A percentile compares a stretch with the other conserved stretches of the same genome.
phyloP scores from a whole-genome alignment of 2,329 filamentous ascomycete genomes.

The Septoria linicola region DNA sequence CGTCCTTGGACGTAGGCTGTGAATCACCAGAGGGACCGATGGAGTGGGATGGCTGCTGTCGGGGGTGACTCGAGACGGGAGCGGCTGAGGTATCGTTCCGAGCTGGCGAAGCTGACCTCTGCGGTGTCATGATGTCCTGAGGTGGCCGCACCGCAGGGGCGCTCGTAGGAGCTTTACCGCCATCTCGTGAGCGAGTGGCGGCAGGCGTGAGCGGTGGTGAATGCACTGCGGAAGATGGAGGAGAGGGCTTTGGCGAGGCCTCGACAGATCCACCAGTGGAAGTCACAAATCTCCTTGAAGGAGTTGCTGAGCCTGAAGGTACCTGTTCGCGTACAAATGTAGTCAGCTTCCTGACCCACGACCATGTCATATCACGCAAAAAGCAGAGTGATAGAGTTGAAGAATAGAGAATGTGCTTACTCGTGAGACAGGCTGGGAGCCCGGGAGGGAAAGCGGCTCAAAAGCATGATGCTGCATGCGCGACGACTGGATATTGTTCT shows the following conservation, averaged over 20 bases:
- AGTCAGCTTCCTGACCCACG: slow-evolving; percentile 28
- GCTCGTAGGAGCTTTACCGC: slow-evolving; percentile 23
- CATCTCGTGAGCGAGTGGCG: slow-evolving; percentile 65
- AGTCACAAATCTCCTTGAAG: slow-evolving; percentile 41
- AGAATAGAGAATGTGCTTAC: slow-evolving; percentile 55
- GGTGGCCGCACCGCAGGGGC: slow-evolving; percentile 40
- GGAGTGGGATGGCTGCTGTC: slow-evolving; percentile 54
- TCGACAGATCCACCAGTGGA: slow-evolving; percentile 37
- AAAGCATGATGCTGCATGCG: slow-evolving; percentile 85
- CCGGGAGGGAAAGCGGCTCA: slow-evolving; percentile 84
- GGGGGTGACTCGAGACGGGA: slow-evolving; percentile 47
- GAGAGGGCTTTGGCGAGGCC: slow-evolving; percentile 64
- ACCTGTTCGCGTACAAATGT: slow-evolving; percentile 38
- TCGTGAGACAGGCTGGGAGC: slow-evolving; percentile 78
- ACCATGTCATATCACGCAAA: slow-evolving; percentile 14
- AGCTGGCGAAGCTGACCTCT: slow-evolving; percentile 44
- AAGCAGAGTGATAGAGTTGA: not conserved
- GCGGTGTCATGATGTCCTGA: slow-evolving; percentile 63
- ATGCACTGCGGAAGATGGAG: slow-evolving; percentile 69
- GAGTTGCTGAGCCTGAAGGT: slow-evolving; percentile 49
- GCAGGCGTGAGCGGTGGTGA: slow-evolving; percentile 88
- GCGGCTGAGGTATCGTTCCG: slow-evolving; percentile 34
- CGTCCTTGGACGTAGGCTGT: slow-evolving; percentile 54
- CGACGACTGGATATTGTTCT: slow-evolving; percentile 75
- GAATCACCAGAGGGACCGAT: slow-evolving; percentile 58